Conservation (phyloP, 441 rosid species). For the Erodium trifolium region DNA sequence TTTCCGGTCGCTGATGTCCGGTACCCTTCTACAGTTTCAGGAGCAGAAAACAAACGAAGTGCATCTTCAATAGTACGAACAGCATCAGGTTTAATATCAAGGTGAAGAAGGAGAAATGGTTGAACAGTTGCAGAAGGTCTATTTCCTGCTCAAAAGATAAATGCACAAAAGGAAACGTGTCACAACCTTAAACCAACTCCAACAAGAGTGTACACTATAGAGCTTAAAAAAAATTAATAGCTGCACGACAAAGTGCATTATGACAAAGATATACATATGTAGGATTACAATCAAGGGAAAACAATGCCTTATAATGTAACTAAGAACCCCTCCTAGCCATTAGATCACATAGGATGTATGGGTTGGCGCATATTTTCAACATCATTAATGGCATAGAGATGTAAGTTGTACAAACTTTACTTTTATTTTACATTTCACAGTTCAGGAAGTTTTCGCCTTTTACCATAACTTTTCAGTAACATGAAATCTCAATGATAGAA, state of each 20-base stretch:
- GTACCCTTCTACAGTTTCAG: conserved; percentile 87
- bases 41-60: conserved; percentile 61
- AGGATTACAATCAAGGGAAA: too few relatives aligned
- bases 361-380: too few relatives aligned
- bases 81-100: conserved; percentile 69
- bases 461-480: too few relatives aligned
- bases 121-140: conserved; percentile 81
- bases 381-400: too few relatives aligned
- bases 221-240: not conserved
- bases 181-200: not conserved
- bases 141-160: conserved; percentile 42
- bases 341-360: too few relatives aligned
- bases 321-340: too few relatives aligned
- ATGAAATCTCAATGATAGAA: too few relatives aligned
- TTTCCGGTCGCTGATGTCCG: conserved; percentile 67
- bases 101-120: conserved; percentile 78
- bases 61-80: conserved; percentile 74
- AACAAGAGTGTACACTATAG: not conserved
- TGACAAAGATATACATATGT: too few relatives aligned
- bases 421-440: too few relatives aligned
- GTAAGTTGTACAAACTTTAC: too few relatives aligned
- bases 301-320: too few relatives aligned
- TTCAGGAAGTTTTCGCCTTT: too few relatives aligned
- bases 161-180: not conserved
- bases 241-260: not conserved